phyloP scores from a whole-genome alignment of 306 rosid genomes.

The Dalbergia cultrata region DNA sequence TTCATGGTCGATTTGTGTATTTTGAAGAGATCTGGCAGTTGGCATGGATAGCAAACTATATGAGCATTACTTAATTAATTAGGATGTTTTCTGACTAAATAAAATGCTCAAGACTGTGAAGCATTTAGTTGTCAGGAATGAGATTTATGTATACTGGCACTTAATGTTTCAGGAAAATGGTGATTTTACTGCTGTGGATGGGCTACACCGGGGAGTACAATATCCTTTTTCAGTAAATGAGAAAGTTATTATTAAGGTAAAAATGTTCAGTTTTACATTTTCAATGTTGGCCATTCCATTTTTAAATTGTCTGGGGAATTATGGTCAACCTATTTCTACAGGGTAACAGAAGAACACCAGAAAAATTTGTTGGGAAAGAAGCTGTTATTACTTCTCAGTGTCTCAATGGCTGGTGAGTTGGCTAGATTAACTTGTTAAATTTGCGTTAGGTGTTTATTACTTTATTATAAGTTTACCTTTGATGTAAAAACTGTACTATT shows the following conservation, averaged over 20 bases:
- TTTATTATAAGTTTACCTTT: neutral
- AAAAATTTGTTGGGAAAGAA: conserved; percentile 98
- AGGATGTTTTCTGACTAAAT: conserved; percentile 15
- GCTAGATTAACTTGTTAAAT: conserved; percentile 35
- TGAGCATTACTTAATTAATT: conserved; percentile 1
- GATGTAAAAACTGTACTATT: neutral
- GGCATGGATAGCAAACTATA: conserved; percentile 6
- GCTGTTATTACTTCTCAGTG: conserved; percentile 98
- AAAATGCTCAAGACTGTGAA: conserved; percentile 24
- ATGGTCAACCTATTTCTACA: conserved; percentile 55
- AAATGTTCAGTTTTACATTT: conserved; percentile 34
- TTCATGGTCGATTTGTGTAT: conserved; percentile 1
- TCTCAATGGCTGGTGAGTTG: conserved; percentile 98
- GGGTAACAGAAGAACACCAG: conserved; percentile 98
- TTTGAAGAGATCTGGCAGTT: conserved; percentile 29
- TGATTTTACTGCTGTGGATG: conserved; percentile 70
- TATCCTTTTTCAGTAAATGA: conserved; percentile 96
- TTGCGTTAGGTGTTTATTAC: conserved; percentile 13
- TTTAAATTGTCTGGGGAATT: conserved; percentile 31
- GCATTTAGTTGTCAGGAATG: conserved; percentile 34
- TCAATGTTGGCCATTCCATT: conserved; percentile 17
- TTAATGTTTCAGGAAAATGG: conserved; percentile 77
- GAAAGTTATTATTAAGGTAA: conserved; percentile 93
- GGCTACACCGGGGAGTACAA: conserved; percentile 76
- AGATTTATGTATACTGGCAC: conserved; percentile 24